Base-by-base conservation (phyloP, 2,329 filamentous ascomycete species). In the Cephalotrichum gorgonifer region DNA sequence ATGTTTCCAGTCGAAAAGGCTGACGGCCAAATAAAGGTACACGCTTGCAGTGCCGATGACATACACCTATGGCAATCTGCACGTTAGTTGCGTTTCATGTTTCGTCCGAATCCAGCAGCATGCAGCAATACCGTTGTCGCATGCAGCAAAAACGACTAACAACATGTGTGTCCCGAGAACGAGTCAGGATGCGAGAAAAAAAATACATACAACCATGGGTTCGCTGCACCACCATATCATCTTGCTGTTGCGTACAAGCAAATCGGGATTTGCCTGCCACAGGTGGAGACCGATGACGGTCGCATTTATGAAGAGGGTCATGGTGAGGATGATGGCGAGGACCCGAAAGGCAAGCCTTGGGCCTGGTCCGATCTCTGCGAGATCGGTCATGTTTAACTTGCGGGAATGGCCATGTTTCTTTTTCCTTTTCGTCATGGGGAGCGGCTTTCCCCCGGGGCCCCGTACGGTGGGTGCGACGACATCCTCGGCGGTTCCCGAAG, bases 371-470 rank as follows among this genome's bases (percentile, higher is more conserved):
- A 88, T 81, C 56, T 80, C 74, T 26, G 62, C 72, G 60, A 56
- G 62, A 46, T 62, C 66, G 54, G 64, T 66, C 57, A 67, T 71
- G 60, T 65, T 39, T 8, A 22, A n/a, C 1, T 33, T 20, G 25
- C 58, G 49, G 44, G 59, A 58, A 67, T 71, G 55, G 64, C 66
- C 61, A 62, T 75, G 63, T 67, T 20, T 47, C 33, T 72, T 68
- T 62, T 70, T 71, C 51, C 71, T 79, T 61, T 81, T 85, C 52
- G 74, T 78, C 45, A 72, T 62, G n/a, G 88, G 89, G 48, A 96
- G 72, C 30, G 88, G 88, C 64, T 94, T 90, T 56, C 90, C 91
- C 50, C 88, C 90, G 1, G 90, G 89, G n/a, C 90, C 90, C 41
- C 38, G 38, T 20, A 49, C 41, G 39, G 39, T 25, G 20, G 47